phyloP scores from a whole-genome alignment of 345 rosid genomes.

The Turnera subulata region DNA sequence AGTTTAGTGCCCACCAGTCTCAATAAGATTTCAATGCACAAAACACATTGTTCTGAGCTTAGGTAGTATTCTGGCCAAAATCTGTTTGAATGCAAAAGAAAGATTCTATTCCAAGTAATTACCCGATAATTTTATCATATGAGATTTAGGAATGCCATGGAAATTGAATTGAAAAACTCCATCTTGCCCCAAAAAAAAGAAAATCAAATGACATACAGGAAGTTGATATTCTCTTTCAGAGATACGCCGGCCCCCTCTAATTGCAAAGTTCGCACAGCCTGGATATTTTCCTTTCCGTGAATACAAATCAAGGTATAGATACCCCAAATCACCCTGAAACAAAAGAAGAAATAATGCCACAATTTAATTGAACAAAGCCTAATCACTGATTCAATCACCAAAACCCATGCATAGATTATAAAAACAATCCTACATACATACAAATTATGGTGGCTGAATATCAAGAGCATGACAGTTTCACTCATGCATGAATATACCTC shows the following conservation, averaged over 20 bases:
- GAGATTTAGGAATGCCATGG: background rate
- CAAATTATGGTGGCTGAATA: no score
- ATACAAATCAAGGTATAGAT: slow-evolving; percentile 82
- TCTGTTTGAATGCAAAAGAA: background rate
- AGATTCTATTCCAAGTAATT: background rate
- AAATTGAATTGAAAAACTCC: slow-evolving; percentile 6
- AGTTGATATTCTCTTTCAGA: slow-evolving; percentile 87
- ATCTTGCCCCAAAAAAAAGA: background rate
- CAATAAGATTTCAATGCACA: background rate
- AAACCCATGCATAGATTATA: no score
- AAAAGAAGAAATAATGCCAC: slow-evolving; percentile 2
- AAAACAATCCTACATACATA: no score
- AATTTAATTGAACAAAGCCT: background rate
- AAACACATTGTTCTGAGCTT: background rate
- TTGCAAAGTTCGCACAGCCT: slow-evolving; percentile 96
- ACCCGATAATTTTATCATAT: background rate
- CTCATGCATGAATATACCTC: slow-evolving; percentile 50
- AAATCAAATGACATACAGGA: slow-evolving; percentile 55
- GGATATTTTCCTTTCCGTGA: slow-evolving; percentile 86
- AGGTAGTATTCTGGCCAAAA: background rate
- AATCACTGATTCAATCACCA: background rate
- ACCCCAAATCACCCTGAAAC: slow-evolving; percentile 90
- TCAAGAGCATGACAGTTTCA: background rate
- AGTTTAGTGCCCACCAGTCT: background rate
- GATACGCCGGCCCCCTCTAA: slow-evolving; percentile 77